Percentiles rank a stretch among this genome's conserved stretches.
These are phyloP conservation scores for Hippophae tibetana DNA, from an alignment of 306 rosid genomes.

Conservation along the genomic window DNA sequence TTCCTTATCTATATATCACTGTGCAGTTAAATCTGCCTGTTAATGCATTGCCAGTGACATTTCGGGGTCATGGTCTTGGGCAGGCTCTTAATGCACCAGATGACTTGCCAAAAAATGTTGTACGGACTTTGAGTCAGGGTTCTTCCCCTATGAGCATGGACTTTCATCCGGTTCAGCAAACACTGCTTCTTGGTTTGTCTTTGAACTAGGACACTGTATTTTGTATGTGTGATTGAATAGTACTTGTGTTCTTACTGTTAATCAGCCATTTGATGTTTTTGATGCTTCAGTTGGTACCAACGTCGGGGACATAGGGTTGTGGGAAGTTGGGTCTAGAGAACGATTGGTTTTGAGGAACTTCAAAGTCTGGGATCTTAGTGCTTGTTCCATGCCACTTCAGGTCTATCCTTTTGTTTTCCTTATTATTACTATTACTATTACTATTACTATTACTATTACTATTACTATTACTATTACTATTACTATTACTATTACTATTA, in stretches of 20 bases:
- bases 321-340: conserved; percentile 88
- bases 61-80: conserved; percentile 44
- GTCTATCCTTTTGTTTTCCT: conserved; percentile 19
- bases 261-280: conserved; percentile 1
- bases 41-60: conserved; percentile 50
- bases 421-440: conserved; percentile 1
- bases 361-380: conserved; percentile 71
- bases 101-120: conserved; percentile 64
- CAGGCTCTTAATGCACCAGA: conserved; percentile 42
- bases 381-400: conserved; percentile 67
- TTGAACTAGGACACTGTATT: neutral
- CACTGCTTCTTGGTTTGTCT: conserved; percentile 69
- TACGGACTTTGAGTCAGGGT: conserved; percentile 58
- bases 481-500: conserved; percentile 2
- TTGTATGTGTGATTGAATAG: neutral
- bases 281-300: conserved; percentile 61
- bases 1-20: conserved; percentile 9
- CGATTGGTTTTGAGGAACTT: conserved; percentile 53
- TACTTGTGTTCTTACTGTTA: neutral
- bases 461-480: conserved; percentile 4
- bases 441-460: neutral
- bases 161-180: conserved; percentile 80
- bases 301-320: conserved; percentile 75
- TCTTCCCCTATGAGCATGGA: conserved; percentile 84
- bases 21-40: conserved; percentile 87